Evolutionary conservation across 2,329 filamentous ascomycete genomes (phyloP).

Genomic region (Fusarium sp.): DNA sequence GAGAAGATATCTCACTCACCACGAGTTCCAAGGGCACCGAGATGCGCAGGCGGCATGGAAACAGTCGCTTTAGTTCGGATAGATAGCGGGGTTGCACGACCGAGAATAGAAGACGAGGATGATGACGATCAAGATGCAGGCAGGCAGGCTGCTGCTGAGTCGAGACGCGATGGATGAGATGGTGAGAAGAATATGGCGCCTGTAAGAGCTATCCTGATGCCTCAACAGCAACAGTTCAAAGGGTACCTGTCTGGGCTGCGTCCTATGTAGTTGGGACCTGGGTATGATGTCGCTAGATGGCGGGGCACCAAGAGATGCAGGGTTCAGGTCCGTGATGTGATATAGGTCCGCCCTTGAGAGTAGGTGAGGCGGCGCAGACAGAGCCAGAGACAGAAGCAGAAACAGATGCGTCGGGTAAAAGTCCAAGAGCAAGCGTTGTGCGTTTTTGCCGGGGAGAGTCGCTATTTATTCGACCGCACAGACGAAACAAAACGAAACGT

Average conservation of each 20-base stretch:
- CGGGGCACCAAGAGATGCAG: conserved; percentile 31
- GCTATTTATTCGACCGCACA: conserved; percentile 29
- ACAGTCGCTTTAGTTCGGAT: conserved; percentile 34
- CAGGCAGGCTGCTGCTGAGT: background rate
- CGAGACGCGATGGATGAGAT: conserved; percentile 11
- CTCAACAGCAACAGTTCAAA: background rate
- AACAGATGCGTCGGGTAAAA: background rate
- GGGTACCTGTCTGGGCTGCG: conserved; percentile 2
- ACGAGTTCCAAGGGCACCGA: conserved; percentile 32
- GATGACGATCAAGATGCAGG: conserved; percentile 12
- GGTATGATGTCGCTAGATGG: conserved; percentile 9
- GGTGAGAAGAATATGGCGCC: background rate
- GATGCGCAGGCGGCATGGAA: conserved; percentile 43
- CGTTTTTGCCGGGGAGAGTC: conserved; percentile 14
- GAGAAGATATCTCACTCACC: conserved; percentile 34
- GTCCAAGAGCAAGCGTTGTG: background rate
- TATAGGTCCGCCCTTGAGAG: conserved; percentile 20
- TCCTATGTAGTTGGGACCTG: conserved; percentile 19
- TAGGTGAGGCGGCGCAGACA: conserved; percentile 24
- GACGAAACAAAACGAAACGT: conserved; percentile 4
- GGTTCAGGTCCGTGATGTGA: conserved; percentile 37
- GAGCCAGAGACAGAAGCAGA: background rate
- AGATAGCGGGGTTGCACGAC: conserved; percentile 34
- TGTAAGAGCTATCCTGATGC: conserved; percentile 7
- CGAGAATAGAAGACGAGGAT: conserved; percentile 18